Percentiles rank a stretch among this genome's conserved stretches.
phyloP scores from a whole-genome alignment of 2,329 filamentous ascomycete species.

The Zymoseptoria crescenta region DNA sequence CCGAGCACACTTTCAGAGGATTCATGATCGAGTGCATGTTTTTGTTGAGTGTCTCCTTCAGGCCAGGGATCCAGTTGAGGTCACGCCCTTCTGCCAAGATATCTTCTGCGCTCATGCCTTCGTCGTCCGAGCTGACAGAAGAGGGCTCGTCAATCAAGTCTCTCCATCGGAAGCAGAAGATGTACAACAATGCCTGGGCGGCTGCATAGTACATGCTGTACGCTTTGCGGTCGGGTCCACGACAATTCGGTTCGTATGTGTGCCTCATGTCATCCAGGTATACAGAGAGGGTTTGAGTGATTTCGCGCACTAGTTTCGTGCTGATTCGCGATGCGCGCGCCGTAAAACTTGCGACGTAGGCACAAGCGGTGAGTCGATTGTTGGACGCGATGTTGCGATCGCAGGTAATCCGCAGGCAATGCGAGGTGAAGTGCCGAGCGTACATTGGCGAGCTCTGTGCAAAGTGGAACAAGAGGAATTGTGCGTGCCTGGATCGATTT shows the following conservation, averaged over 20 bases:
- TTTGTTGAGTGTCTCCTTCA: slow-evolving; percentile 64
- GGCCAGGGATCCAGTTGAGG: slow-evolving; percentile 66
- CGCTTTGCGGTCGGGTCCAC: slow-evolving; percentile 74
- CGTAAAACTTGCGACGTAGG: slow-evolving; percentile 91
- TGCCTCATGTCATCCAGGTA: slow-evolving; percentile 70
- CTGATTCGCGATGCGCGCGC: slow-evolving; percentile 80
- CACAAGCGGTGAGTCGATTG: slow-evolving; percentile 76
- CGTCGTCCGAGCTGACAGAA: slow-evolving; percentile 21
- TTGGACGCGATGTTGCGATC: slow-evolving; percentile 68
- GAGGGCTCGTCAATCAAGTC: slow-evolving; percentile 63
- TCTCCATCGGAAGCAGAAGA: slow-evolving; percentile 97
- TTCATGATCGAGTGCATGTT: slow-evolving; percentile 87
- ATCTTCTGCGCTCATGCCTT: slow-evolving; percentile 48
- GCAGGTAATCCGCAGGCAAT: slow-evolving; percentile 65
- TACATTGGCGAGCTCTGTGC: slow-evolving; percentile 72
- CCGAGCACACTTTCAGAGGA: slow-evolving; percentile 88
- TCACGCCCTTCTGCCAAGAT: slow-evolving; percentile 60
- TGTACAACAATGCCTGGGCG: slow-evolving; percentile 84
- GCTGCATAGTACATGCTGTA: slow-evolving; percentile 82
- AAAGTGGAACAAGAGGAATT: slow-evolving; percentile 95
- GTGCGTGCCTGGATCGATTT: slow-evolving; percentile 83
- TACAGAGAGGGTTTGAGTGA: slow-evolving; percentile 69
- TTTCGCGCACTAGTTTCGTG: slow-evolving; percentile 65
- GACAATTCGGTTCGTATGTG: slow-evolving; percentile 64
- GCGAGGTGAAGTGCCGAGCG: slow-evolving; percentile 77